Evolutionary conservation across 805 yeast species (phyloP).

Genomic region (Pichia pseudocactophila): DNA sequence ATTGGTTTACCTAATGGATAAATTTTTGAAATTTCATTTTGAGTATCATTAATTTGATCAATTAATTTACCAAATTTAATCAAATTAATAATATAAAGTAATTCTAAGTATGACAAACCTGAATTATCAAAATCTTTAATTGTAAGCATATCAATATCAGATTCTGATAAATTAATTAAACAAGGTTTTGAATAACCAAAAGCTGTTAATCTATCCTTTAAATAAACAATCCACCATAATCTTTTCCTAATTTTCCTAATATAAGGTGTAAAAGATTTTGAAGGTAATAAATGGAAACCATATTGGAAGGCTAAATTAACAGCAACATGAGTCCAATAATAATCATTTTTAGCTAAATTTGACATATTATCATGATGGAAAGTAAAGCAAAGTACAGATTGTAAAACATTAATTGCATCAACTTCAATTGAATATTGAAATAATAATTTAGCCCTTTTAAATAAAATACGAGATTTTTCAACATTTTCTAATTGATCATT

Average conservation of each 20-base stretch:
- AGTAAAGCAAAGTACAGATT: conserved; percentile 35
- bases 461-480: conserved; percentile 24
- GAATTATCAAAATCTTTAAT: conserved; percentile 57
- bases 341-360: conserved; percentile 46
- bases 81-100: conserved; percentile 50
- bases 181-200: conserved; percentile 70
- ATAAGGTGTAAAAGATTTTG: conserved; percentile 8
- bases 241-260: conserved; percentile 21
- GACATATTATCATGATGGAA: conserved; percentile 21
- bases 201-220: conserved; percentile 60
- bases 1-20: conserved; percentile 34
- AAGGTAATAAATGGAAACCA: conserved; percentile 52
- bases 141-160: conserved; percentile 66
- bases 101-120: conserved; percentile 39
- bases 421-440: conserved; percentile 62
- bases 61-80: conserved; percentile 63
- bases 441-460: conserved; percentile 48
- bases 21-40: conserved; percentile 62
- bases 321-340: conserved; percentile 69
- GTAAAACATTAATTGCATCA: conserved; percentile 55
- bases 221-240: conserved; percentile 66
- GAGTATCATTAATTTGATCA: conserved; percentile 60
- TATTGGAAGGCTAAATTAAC: conserved; percentile 65
- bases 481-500: conserved; percentile 37
- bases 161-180: conserved; percentile 59